Conservation (phyloP, 192 early-diverging fungal species). For the Gamsiella multidivaricata region DNA sequence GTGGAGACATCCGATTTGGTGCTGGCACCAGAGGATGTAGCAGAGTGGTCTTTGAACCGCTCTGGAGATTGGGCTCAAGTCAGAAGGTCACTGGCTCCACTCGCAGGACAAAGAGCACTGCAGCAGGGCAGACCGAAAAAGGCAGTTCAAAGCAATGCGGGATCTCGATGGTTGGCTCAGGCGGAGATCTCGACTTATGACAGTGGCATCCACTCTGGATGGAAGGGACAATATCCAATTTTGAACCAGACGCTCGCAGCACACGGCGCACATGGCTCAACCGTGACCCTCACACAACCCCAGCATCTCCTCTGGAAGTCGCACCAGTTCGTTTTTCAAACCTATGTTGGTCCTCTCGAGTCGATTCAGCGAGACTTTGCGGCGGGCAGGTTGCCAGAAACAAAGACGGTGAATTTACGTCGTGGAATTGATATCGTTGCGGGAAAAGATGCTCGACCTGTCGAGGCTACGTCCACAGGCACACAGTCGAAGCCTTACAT, state of each 20-base stretch:
- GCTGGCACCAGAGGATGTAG: slow-evolving; percentile 65
- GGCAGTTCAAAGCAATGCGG: slow-evolving; percentile 14
- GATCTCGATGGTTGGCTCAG: slow-evolving; percentile 57
- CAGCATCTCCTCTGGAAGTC: slow-evolving; percentile 59
- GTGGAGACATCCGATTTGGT: slow-evolving; percentile 62
- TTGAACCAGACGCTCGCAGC: slow-evolving; percentile 45
- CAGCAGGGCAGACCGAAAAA: slow-evolving; percentile 17
- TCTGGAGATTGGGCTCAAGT: slow-evolving; percentile 61
- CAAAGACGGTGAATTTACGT: slow-evolving; percentile 57
- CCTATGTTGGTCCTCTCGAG: slow-evolving; percentile 48
- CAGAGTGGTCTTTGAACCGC: slow-evolving; percentile 65
- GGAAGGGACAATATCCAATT: slow-evolving; percentile 53
- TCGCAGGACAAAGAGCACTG: slow-evolving; percentile 1
- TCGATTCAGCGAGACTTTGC: slow-evolving; percentile 40
- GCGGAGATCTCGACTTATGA: slow-evolving; percentile 67
- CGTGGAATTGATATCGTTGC: slow-evolving; percentile 54
- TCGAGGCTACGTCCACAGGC: slow-evolving; percentile 7
- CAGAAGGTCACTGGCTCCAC: slow-evolving; percentile 30
- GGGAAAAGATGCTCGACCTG: slow-evolving; percentile 51
- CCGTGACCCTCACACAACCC: slow-evolving; percentile 46
- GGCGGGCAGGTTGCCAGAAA: slow-evolving; percentile 52
- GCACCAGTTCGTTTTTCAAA: slow-evolving; percentile 64
- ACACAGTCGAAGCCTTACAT: slow-evolving; percentile 46
- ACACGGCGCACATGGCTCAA: slow-evolving; percentile 23
- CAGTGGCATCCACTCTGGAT: slow-evolving; percentile 48